Percentiles rank a stretch among this genome's conserved stretches.
Evolutionary conservation across 139 green algal species (phyloP).

Genomic region (Prasinococcaceae sp.): DNA sequence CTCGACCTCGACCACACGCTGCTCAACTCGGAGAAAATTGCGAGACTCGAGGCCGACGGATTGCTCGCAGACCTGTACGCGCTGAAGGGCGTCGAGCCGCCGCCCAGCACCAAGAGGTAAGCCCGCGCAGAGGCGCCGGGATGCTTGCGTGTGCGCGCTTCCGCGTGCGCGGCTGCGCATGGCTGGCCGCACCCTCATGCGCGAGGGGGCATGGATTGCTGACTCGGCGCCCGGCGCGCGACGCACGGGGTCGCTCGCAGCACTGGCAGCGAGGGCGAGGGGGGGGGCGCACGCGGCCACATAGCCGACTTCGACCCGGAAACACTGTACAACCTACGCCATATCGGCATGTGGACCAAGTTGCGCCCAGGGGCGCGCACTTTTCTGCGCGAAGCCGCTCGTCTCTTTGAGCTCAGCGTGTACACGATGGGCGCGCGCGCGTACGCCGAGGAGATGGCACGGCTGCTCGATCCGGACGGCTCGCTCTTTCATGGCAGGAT

Average conservation of each 20-base stretch:
- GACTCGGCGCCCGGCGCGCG: too few species aligned
- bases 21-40: conserved; percentile 55
- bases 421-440: conserved; percentile 88
- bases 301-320: too few species aligned
- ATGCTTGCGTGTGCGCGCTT: too few species aligned
- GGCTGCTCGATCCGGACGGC: conserved; percentile 51
- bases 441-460: conserved; percentile 74
- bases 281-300: too few species aligned
- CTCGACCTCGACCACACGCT: conserved; percentile 94
- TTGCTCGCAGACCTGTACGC: not conserved
- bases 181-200: too few species aligned
- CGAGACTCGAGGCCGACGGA: conserved; percentile 23
- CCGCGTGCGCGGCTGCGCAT: too few species aligned
- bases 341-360: conserved; percentile 84
- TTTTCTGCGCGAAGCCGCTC: conserved; percentile 20
- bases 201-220: too few species aligned
- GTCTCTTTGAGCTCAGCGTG: conserved; percentile 72
- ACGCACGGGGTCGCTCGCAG: too few species aligned
- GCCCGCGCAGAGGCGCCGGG: too few species aligned
- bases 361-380: conserved; percentile 56
- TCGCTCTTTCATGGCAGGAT: conserved; percentile 38
- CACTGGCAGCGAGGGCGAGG: too few species aligned
- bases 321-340: conserved; percentile 48
- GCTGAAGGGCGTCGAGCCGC: conserved; percentile 2
- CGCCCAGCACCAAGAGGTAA: too few species aligned